Evolutionary conservation across 495 filamentous ascomycete species (phyloP).

Genomic region (Hyaloscypha finlandica): DNA sequence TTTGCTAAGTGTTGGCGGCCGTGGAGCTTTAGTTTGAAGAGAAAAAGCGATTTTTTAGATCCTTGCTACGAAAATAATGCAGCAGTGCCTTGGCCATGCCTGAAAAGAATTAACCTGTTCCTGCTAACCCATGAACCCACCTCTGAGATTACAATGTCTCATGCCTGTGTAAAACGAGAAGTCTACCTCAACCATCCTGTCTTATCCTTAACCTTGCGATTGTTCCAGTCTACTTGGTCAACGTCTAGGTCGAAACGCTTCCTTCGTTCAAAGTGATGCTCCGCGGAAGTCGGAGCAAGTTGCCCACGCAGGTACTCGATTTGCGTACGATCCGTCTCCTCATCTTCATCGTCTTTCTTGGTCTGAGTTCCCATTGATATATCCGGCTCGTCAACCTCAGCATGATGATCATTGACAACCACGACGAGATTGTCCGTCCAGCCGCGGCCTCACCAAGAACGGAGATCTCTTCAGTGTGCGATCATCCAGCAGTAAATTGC

Average conservation of each 20-base stretch:
- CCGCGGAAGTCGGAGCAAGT: too few relatives aligned
- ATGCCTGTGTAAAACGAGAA: not conserved
- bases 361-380: too few relatives aligned
- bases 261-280: too few relatives aligned
- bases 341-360: too few relatives aligned
- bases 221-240: not conserved
- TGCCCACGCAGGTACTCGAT: too few relatives aligned
- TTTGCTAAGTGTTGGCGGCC: constrained; percentile 31
- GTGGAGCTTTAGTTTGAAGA: constrained; percentile 27
- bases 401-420: too few relatives aligned
- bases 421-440: not conserved
- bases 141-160: not conserved
- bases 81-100: not conserved
- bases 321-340: too few relatives aligned
- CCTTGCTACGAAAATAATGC: not conserved
- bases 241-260: not conserved
- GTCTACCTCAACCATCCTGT: not conserved
- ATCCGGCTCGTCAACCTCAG: too few relatives aligned
- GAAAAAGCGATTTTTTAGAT: not conserved
- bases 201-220: not conserved
- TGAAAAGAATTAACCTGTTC: not conserved
- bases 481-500: not conserved
- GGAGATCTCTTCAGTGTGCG: not conserved
- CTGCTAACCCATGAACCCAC: not conserved
- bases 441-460: not conserved